A percentile compares a stretch with the other conserved stretches of the same genome.
Conservation (phyloP, 768 basidiomycete species). For the Fibroporia radiculosa region DNA sequence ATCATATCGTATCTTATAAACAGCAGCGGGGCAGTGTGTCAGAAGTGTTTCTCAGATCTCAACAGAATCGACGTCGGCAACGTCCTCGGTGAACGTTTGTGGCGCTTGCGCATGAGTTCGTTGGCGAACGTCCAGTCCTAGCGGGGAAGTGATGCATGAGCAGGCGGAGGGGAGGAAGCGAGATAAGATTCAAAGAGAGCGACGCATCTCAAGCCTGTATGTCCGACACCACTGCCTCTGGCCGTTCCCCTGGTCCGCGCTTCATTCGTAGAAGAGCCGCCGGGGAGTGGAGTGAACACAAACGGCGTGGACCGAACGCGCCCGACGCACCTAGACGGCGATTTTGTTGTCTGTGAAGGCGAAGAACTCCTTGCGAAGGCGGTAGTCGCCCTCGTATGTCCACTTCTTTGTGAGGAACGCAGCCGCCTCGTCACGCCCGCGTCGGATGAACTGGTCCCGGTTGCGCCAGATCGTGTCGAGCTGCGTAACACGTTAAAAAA, state of each 20-base stretch:
- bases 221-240: conserved; percentile 35
- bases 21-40: too few relatives aligned
- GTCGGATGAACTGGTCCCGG: conserved; percentile 40
- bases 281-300: background rate
- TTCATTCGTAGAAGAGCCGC: conserved; percentile 38
- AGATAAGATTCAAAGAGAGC: too few relatives aligned
- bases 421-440: conserved; percentile 36
- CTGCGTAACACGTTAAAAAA: too few relatives aligned
- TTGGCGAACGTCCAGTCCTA: conserved; percentile 52
- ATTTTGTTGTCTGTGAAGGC: conserved; percentile 47
- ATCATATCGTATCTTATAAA: too few relatives aligned
- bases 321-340: conserved; percentile 37
- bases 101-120: conserved; percentile 48
- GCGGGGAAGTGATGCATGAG: background rate
- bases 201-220: conserved; percentile 39
- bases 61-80: conserved; percentile 31
- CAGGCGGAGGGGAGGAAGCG: too few relatives aligned
- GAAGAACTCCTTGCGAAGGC: conserved; percentile 46
- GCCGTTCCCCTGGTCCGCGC: conserved; percentile 32
- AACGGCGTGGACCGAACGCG: background rate
- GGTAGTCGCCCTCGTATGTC: conserved; percentile 42
- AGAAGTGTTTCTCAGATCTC: conserved; percentile 22
- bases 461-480: conserved; percentile 48
- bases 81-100: conserved; percentile 47
- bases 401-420: conserved; percentile 44